These are phyloP conservation scores for Vanilla planifolia DNA, from an alignment of 106 monocot species.

Conservation along the genomic window DNA sequence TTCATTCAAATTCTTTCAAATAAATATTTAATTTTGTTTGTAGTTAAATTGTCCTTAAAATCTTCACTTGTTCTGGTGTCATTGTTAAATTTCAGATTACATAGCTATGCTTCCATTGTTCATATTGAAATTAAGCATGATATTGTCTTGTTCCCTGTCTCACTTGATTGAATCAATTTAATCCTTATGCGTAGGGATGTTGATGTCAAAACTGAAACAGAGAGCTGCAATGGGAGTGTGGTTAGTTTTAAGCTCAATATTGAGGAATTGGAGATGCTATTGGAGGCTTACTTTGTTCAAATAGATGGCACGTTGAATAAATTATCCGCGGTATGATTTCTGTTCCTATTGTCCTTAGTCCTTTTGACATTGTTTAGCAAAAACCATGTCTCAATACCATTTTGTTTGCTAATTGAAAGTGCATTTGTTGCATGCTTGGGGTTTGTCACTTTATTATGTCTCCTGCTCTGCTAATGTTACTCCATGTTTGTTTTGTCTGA, in stretches of 20 bases:
- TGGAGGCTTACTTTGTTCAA: conserved; percentile 31
- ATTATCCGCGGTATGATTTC: conserved; percentile 19
- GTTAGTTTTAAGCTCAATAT: conserved; percentile 20
- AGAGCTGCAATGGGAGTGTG: conserved; percentile 10
- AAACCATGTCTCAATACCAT: not conserved
- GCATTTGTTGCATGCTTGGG: too few species aligned
- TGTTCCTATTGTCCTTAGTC: not conserved
- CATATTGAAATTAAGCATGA: too few species aligned
- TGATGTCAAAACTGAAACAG: conserved; percentile 11
- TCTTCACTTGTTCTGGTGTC: too few species aligned
- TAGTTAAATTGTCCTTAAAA: too few species aligned
- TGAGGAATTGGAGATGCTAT: conserved; percentile 33
- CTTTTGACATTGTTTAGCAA: not conserved
- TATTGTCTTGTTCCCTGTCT: too few species aligned
- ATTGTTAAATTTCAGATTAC: too few species aligned
- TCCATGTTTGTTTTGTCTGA: not conserved
- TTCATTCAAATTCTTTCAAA: too few species aligned
- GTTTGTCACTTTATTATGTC: too few species aligned
- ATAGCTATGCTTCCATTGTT: too few species aligned
- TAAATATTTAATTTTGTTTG: too few species aligned
- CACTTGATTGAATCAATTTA: too few species aligned
- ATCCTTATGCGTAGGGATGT: conserved; percentile 5
- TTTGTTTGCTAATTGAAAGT: too few species aligned
- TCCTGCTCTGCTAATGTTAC: not conserved
- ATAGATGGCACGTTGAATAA: conserved; percentile 29